Evolutionary conservation across 176 grass and related monocot species (phyloP).

Genomic region (Zea mays): DNA sequence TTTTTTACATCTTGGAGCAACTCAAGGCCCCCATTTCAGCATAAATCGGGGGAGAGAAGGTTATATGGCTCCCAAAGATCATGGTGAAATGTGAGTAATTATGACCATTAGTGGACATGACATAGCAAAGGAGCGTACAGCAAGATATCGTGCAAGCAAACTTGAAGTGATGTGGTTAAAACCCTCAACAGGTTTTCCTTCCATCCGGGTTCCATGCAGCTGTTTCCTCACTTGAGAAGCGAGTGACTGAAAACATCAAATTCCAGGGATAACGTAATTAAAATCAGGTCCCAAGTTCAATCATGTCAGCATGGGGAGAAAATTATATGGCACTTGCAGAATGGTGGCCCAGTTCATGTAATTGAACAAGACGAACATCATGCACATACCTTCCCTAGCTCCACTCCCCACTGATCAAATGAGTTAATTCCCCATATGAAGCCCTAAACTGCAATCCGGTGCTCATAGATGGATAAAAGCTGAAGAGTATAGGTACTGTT

Average conservation of each 20-base stretch:
- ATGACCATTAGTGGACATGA: no score
- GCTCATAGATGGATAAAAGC: constrained; percentile 90
- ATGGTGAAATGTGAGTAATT: background rate
- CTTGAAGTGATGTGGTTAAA: constrained; percentile 69
- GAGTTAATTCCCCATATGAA: constrained; percentile 97
- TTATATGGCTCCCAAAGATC: background rate
- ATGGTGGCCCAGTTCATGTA: no score
- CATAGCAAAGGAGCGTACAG: background rate
- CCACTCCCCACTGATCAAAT: no score
- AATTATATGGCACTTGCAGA: background rate
- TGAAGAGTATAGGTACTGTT: constrained; percentile 31
- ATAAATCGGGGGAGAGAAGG: background rate
- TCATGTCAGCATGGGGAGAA: background rate
- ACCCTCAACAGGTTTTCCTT: constrained; percentile 50
- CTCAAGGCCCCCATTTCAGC: no score
- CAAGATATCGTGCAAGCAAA: constrained; percentile 43
- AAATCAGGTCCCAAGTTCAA: background rate
- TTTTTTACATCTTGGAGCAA: no score
- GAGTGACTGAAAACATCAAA: constrained; percentile 59
- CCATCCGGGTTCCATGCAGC: constrained; percentile 56
- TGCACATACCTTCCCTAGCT: no score
- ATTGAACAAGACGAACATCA: no score
- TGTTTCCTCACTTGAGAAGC: constrained; percentile 63
- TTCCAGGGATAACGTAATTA: no score
- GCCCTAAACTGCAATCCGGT: constrained; percentile 83